phyloP scores from a whole-genome alignment of 1,139 yeast genomes.

The Kodamaea anthophila region DNA sequence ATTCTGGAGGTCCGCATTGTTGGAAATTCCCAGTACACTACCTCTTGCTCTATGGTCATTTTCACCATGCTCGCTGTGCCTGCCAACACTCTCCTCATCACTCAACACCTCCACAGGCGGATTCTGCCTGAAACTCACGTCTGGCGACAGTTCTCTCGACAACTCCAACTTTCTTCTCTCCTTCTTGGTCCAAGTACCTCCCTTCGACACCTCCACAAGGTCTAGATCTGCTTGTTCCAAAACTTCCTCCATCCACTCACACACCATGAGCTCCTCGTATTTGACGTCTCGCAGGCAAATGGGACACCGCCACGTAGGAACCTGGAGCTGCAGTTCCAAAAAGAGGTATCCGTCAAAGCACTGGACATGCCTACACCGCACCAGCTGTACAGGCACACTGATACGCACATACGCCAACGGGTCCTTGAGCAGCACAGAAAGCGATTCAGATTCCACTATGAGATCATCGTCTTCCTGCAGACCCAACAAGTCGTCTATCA shows the following conservation, averaged over 20 bases:
- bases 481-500: constrained; percentile 31
- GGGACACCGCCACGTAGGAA: constrained; percentile 68
- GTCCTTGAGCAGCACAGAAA: constrained; percentile 54
- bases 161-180: constrained; percentile 7
- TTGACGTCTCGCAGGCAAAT: constrained; percentile 44
- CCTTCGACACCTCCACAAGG: constrained; percentile 43
- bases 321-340: constrained; percentile 52
- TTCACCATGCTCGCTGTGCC: too few relatives aligned
- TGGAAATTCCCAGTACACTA: too few relatives aligned
- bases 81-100: constrained; percentile 19
- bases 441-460: constrained; percentile 51
- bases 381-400: constrained; percentile 53
- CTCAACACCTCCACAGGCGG: constrained; percentile 15
- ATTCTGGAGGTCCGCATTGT: not conserved
- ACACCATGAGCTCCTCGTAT: constrained; percentile 50
- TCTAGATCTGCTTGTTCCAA: constrained; percentile 32
- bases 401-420: constrained; percentile 62
- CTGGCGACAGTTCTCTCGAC: constrained; percentile 2
- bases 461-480: constrained; percentile 38
- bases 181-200: constrained; percentile 53
- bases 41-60: too few relatives aligned
- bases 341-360: constrained; percentile 66
- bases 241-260: constrained; percentile 55
- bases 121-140: constrained; percentile 3
- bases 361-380: constrained; percentile 58